Evolutionary conservation across 2,329 filamentous ascomycete species (phyloP), one percentile per base, ranked within the genome.

Genomic region (Colletotrichum gloeosporioides): DNA sequence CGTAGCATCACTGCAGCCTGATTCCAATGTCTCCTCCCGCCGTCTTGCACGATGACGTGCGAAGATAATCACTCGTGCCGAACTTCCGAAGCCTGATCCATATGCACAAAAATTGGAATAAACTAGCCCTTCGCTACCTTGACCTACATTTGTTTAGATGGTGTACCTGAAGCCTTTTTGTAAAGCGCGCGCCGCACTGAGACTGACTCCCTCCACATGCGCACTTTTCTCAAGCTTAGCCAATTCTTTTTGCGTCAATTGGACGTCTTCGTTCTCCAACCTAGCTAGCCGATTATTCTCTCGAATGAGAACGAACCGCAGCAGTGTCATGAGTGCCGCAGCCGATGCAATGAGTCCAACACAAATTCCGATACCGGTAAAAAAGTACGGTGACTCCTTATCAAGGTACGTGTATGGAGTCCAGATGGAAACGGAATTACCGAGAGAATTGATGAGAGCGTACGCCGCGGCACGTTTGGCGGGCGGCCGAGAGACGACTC

Each of bases 131-230:
- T 53, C 44, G 44, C 10, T 53, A 13, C n/a, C 44, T 2, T 53
- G n/a, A 13, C 44, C 44, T 22, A n/a, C 31, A 25, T 9, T 9
- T 13, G 4, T 15, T 49, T 79, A 89, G 69, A 89, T 82, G 77
- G 88, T 85, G 79, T 88, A 92, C 36, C 90, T 83, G 81, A 90
- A 91, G 2, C 89, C 90, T 82, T 89, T 89, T 81, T 91, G 89
- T 82, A 90, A 77, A 66, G 82, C 81, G 69, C 89, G 84, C 44
- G 90, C 89, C 13, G 86, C 85, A 0, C 85, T 87, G 73, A 90
- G 77, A 76, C 87, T 86, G 59, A 90, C 86, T 0, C 88, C 88
- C 79, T 91, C 89, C 25, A 88, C 77, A 76, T 90, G 87, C 0
- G 89, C 89, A 22, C 89, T 90, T 79, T 86, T 86, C 79, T 87